phyloP scores from a whole-genome alignment of 768 basidiomycete genomes.

The Cystofilobasidium ferigula region DNA sequence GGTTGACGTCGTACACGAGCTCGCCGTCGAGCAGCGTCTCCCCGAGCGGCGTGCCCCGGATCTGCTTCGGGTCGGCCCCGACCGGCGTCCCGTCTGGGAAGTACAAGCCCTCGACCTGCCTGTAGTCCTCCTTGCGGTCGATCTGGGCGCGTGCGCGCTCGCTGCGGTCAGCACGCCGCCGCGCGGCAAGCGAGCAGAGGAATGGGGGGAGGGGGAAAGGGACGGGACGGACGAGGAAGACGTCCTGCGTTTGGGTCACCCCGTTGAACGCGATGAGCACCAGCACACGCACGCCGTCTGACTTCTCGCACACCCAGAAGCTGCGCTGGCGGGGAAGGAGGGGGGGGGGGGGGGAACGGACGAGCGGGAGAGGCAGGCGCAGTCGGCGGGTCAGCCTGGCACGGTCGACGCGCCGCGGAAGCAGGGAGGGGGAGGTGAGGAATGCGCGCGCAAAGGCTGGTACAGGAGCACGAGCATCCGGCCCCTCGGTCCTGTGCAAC shows the following conservation, averaged over 20 bases:
- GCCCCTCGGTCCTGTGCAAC: too few species aligned
- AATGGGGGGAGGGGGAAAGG: neutral
- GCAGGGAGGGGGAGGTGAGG: too few species aligned
- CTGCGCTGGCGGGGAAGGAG: slow-evolving; percentile 41
- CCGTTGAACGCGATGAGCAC: slow-evolving; percentile 60
- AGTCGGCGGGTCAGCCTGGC: too few species aligned
- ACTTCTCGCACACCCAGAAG: slow-evolving; percentile 99
- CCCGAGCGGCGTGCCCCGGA: slow-evolving; percentile 47
- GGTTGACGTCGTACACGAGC: slow-evolving; percentile 80
- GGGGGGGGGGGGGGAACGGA: neutral
- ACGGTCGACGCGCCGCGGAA: neutral
- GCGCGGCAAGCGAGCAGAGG: neutral
- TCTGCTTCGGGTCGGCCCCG: neutral
- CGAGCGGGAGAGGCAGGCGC: too few species aligned
- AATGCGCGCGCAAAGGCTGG: too few species aligned
- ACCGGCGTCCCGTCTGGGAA: slow-evolving; percentile 62
- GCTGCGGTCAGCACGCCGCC: neutral
- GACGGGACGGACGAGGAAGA: slow-evolving; percentile 57
- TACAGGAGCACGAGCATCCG: too few species aligned
- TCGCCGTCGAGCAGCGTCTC: slow-evolving; percentile 87
- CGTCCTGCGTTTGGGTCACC: slow-evolving; percentile 44
- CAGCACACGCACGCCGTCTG: slow-evolving; percentile 84
- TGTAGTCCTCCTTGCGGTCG: slow-evolving; percentile 84
- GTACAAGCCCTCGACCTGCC: slow-evolving; percentile 59
- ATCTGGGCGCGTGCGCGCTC: slow-evolving; percentile 48